Base-by-base conservation (phyloP, 768 basidiomycete species). In the Botryobasidium botryosum region DNA sequence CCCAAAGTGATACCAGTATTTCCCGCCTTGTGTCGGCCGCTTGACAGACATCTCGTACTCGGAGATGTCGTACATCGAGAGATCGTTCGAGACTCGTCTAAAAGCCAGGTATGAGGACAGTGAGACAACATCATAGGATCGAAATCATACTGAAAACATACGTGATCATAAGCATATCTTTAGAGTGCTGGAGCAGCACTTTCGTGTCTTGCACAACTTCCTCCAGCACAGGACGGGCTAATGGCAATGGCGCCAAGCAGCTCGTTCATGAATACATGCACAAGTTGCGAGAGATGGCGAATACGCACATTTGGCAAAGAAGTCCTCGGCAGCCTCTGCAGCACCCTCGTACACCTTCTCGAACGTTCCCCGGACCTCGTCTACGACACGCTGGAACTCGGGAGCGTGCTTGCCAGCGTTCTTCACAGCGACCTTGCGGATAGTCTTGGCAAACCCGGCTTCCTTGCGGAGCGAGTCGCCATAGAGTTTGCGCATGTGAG, bases 401-500 rank as follows among this genome's bases (percentile, higher is more conserved):
- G 84, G 83, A 5, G 75, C 83, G 60, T 90, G 84, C 40, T 70
- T 72, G n/a, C 74, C 79, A 8, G 84, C 83, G 50, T 87, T 85
- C 64, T 78, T 79, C 56, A 70, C 77, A 3, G 90, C 90, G 7
- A 91, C 86, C 48, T 71, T 83, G 63, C 90, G 91, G 61, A 99
- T 79, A n/a, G 96, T 91, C 65, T 96, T 94, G 53, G 92, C 86
- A 51, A 97, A 83, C 42, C 94, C 94, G 1, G 91, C 92, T 47
- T 97, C 92, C 61, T 90, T 87, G 51, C 94, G 78, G 10, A 99
- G 66, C 12, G 82, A 77, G 55, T 91, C 77, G 2, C 94, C 92
- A 59, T 99, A 99, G 17, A 97, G 68, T 58, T 86, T 88, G 50
- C 74, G 77, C 94, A 97, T 97, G 62, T 97, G 94, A n/a, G 94